phyloP scores from a whole-genome alignment of 2,329 filamentous ascomycete genomes.

The Metarhizium anisopliae region DNA sequence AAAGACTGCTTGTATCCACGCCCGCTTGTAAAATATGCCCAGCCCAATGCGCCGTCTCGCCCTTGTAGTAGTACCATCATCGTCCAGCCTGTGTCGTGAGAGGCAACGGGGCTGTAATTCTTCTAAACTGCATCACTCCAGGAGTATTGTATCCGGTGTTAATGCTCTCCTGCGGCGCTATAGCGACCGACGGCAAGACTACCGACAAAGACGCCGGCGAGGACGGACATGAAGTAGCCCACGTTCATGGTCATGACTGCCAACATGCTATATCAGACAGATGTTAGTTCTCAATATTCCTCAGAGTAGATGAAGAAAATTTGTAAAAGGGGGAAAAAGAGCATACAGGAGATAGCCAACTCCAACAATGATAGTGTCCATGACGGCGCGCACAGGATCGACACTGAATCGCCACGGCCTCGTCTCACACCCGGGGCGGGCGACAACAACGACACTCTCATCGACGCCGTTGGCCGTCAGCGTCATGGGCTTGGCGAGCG shows the following conservation, averaged over 20 bases:
- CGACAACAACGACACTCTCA: slow-evolving; percentile 69
- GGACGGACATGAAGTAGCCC: slow-evolving; percentile 74
- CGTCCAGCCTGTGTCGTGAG: neutral
- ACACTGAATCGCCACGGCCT: slow-evolving; percentile 75
- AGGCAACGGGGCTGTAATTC: neutral
- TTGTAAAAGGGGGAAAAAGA: neutral
- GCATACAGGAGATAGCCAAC: slow-evolving; percentile 82
- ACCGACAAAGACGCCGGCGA: slow-evolving; percentile 75
- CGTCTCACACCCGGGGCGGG: slow-evolving; percentile 39
- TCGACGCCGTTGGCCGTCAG: slow-evolving; percentile 71
- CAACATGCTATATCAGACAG: slow-evolving; percentile 59
- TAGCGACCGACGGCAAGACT: slow-evolving; percentile 74
- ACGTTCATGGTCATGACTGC: slow-evolving; percentile 86
- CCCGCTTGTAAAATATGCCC: no score
- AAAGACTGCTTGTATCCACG: no score
- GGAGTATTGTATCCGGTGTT: neutral
- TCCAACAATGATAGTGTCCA: slow-evolving; percentile 65
- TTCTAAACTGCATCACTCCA: neutral
- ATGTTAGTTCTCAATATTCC: no score
- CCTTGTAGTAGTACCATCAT: no score
- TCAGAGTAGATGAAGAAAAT: no score
- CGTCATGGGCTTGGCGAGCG: slow-evolving; percentile 54
- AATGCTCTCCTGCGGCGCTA: slow-evolving; percentile 39
- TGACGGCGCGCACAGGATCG: slow-evolving; percentile 61
- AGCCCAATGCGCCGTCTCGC: no score